Evolutionary conservation across 257 asterid species (phyloP).

Genomic region (Scutellaria galericulata): DNA sequence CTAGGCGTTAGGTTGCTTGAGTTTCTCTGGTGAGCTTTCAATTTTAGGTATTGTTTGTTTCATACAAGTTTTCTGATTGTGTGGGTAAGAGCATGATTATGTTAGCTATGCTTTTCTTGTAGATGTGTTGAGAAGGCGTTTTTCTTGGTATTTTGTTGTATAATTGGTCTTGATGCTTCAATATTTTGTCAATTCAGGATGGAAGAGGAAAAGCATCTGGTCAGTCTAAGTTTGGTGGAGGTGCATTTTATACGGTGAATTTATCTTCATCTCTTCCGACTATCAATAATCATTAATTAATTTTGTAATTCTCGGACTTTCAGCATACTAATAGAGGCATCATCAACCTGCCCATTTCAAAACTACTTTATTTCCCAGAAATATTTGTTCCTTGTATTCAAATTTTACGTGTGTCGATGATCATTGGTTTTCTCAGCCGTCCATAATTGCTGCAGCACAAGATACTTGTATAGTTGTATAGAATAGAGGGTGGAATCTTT

Average conservation of each 20-base stretch:
- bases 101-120: neutral
- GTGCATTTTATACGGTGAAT: conserved; percentile 53
- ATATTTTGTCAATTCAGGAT: conserved; percentile 37
- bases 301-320: neutral
- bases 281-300: neutral
- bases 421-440: neutral
- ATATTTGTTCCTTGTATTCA: neutral
- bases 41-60: conserved; percentile 9
- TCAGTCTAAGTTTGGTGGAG: conserved; percentile 46
- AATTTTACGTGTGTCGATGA: neutral
- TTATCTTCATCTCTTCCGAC: conserved; percentile 11
- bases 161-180: conserved; percentile 1
- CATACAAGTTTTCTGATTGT: conserved; percentile 23
- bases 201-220: conserved; percentile 50
- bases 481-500: neutral
- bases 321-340: conserved; percentile 1
- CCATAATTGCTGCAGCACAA: neutral
- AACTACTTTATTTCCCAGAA: neutral
- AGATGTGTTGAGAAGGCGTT: conserved; percentile 14
- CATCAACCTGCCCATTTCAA: neutral
- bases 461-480: conserved; percentile 13
- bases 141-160: conserved; percentile 7
- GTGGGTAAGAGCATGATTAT: conserved; percentile 5
- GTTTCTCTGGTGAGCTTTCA: neutral
- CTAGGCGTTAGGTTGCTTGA: conserved; percentile 5